phyloP scores from a whole-genome alignment of 345 rosid species.

The Kernera saxatilis region DNA sequence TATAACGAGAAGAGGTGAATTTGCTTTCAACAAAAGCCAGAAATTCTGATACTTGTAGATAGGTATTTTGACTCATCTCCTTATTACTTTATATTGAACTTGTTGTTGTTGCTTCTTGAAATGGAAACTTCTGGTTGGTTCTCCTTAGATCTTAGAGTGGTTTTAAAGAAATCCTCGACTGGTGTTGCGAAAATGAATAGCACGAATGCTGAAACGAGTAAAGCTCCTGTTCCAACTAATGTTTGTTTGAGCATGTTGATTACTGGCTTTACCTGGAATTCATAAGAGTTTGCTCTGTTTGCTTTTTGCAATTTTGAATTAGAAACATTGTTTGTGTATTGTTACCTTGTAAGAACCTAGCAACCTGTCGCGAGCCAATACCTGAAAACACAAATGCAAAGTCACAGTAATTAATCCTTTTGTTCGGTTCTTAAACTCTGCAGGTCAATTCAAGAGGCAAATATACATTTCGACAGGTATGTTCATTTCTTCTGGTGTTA shows the following conservation, averaged over 20 bases:
- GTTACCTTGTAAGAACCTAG: conserved; percentile 90
- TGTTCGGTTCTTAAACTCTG: neutral
- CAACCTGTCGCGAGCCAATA: conserved; percentile 90
- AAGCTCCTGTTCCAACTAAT: conserved; percentile 70
- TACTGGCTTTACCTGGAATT: conserved; percentile 80
- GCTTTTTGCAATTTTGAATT: neutral
- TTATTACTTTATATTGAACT: conserved; percentile 63
- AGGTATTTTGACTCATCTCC: neutral
- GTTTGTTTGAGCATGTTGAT: conserved; percentile 84
- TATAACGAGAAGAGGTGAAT: neutral
- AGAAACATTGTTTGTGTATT: neutral
- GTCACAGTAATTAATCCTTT: neutral
- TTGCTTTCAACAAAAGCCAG: neutral
- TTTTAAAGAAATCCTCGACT: conserved; percentile 59
- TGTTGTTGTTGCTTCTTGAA: conserved; percentile 45
- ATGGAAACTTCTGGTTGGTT: conserved; percentile 35
- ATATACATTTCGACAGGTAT: neutral
- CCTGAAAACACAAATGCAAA: conserved; percentile 38
- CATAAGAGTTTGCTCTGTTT: too few species aligned
- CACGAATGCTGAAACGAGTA: conserved; percentile 61
- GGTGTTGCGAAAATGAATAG: conserved; percentile 81
- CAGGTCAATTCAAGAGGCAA: neutral
- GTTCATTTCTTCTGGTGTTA: neutral
- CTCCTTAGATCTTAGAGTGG: conserved; percentile 33
- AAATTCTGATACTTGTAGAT: neutral